Evolutionary conservation across 2,329 filamentous ascomycete species (phyloP).

Genomic region (Coleophoma cylindrospora): DNA sequence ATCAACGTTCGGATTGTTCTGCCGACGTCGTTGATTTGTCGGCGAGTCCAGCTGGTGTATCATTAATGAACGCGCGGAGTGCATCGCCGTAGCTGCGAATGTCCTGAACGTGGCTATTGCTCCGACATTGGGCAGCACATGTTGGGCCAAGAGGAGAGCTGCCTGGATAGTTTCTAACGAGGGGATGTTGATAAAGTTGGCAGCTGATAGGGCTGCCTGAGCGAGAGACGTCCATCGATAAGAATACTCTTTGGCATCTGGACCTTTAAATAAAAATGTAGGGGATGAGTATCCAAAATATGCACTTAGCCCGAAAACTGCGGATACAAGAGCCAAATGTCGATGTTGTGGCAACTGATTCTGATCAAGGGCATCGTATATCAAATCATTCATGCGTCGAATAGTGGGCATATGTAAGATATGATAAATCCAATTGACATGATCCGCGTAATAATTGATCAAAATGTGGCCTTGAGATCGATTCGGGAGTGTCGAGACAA

Average conservation of each 20-base stretch:
- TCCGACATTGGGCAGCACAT: constrained; percentile 30
- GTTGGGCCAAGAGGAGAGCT: constrained; percentile 28
- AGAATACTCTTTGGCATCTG: constrained; percentile 2
- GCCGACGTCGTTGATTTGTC: constrained; percentile 12
- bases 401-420: constrained; percentile 18
- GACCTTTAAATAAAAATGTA: constrained; percentile 3
- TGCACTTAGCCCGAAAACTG: constrained; percentile 13
- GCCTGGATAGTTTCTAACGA: constrained; percentile 32
- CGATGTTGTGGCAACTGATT: constrained; percentile 7
- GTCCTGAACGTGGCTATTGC: constrained; percentile 27
- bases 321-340: constrained; percentile 11
- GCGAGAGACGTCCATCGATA: constrained; percentile 11
- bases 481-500: constrained; percentile 7
- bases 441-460: constrained; percentile 11
- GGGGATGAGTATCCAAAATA: constrained; percentile 10
- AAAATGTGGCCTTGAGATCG: constrained; percentile 8
- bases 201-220: constrained; percentile 17
- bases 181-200: constrained; percentile 16
- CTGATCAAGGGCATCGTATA: constrained; percentile 12
- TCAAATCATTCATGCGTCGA: constrained; percentile 1
- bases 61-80: constrained; percentile 16
- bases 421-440: constrained; percentile 18
- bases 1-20: constrained; percentile 10
- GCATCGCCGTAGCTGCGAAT: constrained; percentile 25
- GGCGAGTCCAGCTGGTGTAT: constrained; percentile 16